Conservation (phyloP, 164 flowering plant genomes). For the Vitis labrusca region DNA sequence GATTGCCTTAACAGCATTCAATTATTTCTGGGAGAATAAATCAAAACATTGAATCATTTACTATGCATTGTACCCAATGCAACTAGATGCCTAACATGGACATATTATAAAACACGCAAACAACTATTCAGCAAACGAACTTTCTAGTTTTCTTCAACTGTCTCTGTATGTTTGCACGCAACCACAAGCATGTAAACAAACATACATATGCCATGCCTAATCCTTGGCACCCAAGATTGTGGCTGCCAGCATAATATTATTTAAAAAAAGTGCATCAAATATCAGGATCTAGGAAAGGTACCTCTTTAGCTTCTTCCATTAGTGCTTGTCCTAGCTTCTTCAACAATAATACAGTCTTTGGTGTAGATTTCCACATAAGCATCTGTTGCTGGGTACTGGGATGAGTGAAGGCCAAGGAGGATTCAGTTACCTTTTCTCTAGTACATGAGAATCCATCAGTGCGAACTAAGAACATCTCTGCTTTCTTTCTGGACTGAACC, state of each 20-base stretch:
- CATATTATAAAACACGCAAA: neutral
- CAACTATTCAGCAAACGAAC: neutral
- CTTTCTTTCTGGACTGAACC: conserved; percentile 94
- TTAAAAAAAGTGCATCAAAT: too few species aligned
- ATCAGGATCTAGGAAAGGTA: conserved; percentile 19
- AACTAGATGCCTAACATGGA: neutral
- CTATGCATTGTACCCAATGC: neutral
- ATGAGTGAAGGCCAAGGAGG: conserved; percentile 94
- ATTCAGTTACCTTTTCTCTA: conserved; percentile 92
- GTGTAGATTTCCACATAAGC: conserved; percentile 98
- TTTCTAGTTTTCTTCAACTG: too few species aligned
- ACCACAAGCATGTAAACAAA: too few species aligned
- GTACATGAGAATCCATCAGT: conserved; percentile 94
- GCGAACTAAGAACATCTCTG: conserved; percentile 96
- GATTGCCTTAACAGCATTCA: too few species aligned
- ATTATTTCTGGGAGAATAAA: neutral
- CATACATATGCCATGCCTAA: too few species aligned
- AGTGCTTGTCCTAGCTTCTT: conserved; percentile 90
- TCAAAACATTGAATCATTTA: neutral
- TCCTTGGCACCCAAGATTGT: too few species aligned
- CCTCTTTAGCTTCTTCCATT: conserved; percentile 98
- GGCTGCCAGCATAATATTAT: too few species aligned
- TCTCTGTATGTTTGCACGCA: too few species aligned
- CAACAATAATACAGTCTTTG: conserved; percentile 83
- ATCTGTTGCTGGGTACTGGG: conserved; percentile 99